Evolutionary conservation across 306 rosid genomes (phyloP), one percentile per base, ranked within the genome.

Genomic region (Senna siamea): DNA sequence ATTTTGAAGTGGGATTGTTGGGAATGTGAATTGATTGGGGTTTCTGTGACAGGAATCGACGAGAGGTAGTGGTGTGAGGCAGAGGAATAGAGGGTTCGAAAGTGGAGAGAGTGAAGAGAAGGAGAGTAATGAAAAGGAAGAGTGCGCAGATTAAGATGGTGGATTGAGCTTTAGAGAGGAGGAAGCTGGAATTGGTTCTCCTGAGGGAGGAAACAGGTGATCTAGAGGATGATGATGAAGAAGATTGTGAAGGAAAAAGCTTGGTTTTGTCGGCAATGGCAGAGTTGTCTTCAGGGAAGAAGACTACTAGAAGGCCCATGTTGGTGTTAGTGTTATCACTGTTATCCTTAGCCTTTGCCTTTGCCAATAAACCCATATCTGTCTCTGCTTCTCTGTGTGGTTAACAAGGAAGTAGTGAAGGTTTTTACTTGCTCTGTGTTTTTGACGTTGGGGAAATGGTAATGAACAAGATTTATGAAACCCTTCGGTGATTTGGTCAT

Each of bases 101-200:
- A 34, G 96, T 83, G 26, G 92, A 87, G 70, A 89, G 90, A 23
- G 92, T 85, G 86, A 89, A 89, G 78, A 89, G 81, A 52, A 87
- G 89, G 51, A 87, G 85, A 35, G 96, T 87, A 46, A 82, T 22
- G 80, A 89, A 87, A 56, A 89, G 75, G 55, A 89, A 75, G 3
- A 89, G 87, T 0, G 86, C 89, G 18, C 92, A 89, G 15, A 89
- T 78, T 4, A 90, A 85, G 19, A 89, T 87, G 52, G 89, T 84
- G 76, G 89, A 89, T 59, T 84, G 92, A 20, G 92, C 90, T 82
- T 74, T 89, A 1, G 85, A 60, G 47, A 87, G 58, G 9, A 89
- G 75, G 4, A 75, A 52, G 15, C 66, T 80, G 67, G 82, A 75
- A 61, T 66, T 73, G 60, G 23, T 82, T 62, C 83, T 66, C 32